phyloP scores from a whole-genome alignment of 1,139 yeast genomes.

The Scheffersomyces lignicola region DNA sequence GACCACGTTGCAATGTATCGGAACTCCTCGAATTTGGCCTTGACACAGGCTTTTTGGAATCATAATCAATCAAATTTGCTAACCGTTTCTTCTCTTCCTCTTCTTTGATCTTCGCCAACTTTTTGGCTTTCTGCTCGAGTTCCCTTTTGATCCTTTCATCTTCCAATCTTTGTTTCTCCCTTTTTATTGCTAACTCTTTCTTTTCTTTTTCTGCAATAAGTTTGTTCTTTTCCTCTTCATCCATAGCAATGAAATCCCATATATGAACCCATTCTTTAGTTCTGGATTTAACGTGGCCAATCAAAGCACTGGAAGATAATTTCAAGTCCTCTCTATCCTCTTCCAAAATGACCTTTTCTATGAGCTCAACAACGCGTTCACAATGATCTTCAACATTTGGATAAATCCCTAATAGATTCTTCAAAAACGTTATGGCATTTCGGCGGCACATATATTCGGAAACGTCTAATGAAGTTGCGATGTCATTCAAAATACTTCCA shows the following conservation, averaged over 20 bases:
- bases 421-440: slow-evolving; percentile 77
- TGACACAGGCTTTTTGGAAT: slow-evolving; percentile 18
- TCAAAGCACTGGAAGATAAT: slow-evolving; percentile 73
- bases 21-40: slow-evolving; percentile 22
- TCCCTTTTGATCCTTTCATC: slow-evolving; percentile 21
- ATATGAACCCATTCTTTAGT: slow-evolving; percentile 55
- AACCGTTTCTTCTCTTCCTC: slow-evolving; percentile 12
- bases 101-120: slow-evolving; percentile 10
- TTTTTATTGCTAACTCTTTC: slow-evolving; percentile 16
- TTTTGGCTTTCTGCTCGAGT: slow-evolving; percentile 17
- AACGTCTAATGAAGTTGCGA: slow-evolving; percentile 50
- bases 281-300: slow-evolving; percentile 68
- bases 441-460: slow-evolving; percentile 78
- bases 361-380: slow-evolving; percentile 45
- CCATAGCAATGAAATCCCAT: slow-evolving; percentile 57
- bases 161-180: slow-evolving; percentile 17
- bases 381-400: slow-evolving; percentile 76
- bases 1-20: slow-evolving; percentile 16
- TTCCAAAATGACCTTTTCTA: slow-evolving; percentile 46
- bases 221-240: slow-evolving; percentile 27
- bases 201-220: slow-evolving; percentile 24
- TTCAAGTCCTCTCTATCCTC: slow-evolving; percentile 82
- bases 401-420: slow-evolving; percentile 61
- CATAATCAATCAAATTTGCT: slow-evolving; percentile 20
- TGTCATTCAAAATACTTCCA: slow-evolving; percentile 43